Evolutionary conservation across 495 filamentous ascomycete species (phyloP), one percentile per base, ranked within the genome.

Genomic region (Trichocladium uniseriatum): DNA sequence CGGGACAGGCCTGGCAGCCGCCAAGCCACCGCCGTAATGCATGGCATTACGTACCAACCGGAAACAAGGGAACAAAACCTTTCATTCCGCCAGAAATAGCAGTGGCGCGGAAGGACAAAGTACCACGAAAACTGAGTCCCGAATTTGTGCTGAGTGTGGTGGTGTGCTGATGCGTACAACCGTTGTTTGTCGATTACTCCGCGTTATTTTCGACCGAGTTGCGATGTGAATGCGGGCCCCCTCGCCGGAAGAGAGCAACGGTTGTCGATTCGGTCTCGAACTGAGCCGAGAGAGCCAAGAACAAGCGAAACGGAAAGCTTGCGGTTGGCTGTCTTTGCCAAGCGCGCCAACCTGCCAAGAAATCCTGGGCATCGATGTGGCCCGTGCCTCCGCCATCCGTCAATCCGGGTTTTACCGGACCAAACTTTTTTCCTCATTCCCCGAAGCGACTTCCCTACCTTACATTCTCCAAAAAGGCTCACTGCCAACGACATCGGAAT

Each of bases 381-480:
- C 38, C 40, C 45, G 53, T 55, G 52, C 55, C 39, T 43, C 16
- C 36, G 39, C 38, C 28, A 37, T 18, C 44, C 18, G 32, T 39
- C 44, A 48, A 50, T 38, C 62, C 62, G 62, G 58, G 53, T 61
- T 57, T 61, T 65, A 55, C 55, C 60, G 62, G 40, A 36, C 45
- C 48, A 51, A 46, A 54, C 47, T 65, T 65, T 62, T 62, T 41
- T 52, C 32, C 34, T 37, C 38, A 51, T 51, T 48, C 46, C 45
- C 53, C 48, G 54, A 55, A 47, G 31, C 38, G 43, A 36, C 27
- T 35, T 38, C 38, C 41, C 38, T 41, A 50, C 49, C 49, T 55
- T 41, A 32, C 29, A 57, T 57, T 57, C 50, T 51, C 54, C 55
- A 58, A 64, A 64, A 62, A 58, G 55, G 57, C 62, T 60, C 62